phyloP scores from a whole-genome alignment of 75 land plant species.

The Gnetum montanum region DNA sequence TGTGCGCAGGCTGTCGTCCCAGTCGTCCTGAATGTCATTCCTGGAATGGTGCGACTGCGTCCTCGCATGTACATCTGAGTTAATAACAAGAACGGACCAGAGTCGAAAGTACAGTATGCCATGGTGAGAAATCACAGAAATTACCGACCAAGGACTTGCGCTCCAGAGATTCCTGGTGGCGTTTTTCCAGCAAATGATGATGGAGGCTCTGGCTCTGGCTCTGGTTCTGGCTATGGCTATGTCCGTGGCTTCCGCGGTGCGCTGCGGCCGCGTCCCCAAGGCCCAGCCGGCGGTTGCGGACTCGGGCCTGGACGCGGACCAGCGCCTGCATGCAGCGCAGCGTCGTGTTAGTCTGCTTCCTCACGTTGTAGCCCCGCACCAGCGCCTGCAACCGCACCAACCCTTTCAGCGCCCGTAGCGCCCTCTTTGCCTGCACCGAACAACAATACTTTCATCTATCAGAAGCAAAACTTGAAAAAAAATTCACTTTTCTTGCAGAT shows the following conservation, averaged over 20 bases:
- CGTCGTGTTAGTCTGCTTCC: slow-evolving; percentile 74
- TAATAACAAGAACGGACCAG: neutral
- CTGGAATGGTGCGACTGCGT: slow-evolving; percentile 30
- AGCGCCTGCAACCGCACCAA: slow-evolving; percentile 85
- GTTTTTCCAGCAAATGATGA: slow-evolving; percentile 22
- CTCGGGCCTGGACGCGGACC: slow-evolving; percentile 75
- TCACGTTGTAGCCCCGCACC: slow-evolving; percentile 80
- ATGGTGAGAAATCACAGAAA: no score
- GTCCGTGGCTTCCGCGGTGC: no score
- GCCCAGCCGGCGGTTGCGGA: slow-evolving; percentile 50
- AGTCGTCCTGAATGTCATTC: slow-evolving; percentile 46
- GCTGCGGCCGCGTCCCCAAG: no score
- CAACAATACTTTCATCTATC: neutral
- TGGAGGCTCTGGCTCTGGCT: slow-evolving; percentile 24
- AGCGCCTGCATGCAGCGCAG: slow-evolving; percentile 83
- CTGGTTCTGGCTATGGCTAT: no score
- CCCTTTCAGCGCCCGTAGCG: slow-evolving; percentile 77
- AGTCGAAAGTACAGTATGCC: no score
- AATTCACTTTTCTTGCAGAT: neutral
- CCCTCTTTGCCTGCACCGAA: slow-evolving; percentile 67
- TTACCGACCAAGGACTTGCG: slow-evolving; percentile 38
- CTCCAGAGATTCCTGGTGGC: slow-evolving; percentile 35
- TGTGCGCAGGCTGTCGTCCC: slow-evolving; percentile 74
- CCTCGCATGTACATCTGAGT: neutral
- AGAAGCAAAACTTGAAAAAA: neutral